These are phyloP conservation scores for Stephania yunnanensis DNA, from an alignment of 164 flowering plant genomes.

Conservation along the genomic window DNA sequence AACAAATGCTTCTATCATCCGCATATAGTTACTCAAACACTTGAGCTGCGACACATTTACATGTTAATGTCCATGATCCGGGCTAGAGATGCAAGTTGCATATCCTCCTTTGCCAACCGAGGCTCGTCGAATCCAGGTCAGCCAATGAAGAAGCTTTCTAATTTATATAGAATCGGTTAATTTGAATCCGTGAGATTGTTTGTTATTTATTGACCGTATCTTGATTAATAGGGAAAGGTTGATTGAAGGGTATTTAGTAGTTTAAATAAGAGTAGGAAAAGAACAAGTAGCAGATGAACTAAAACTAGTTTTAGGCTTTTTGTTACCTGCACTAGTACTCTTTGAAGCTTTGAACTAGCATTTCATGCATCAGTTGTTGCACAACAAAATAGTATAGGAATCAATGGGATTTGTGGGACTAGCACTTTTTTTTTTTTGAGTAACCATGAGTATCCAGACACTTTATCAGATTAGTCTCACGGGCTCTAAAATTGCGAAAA, in stretches of 20 bases:
- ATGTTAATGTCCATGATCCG: not conserved
- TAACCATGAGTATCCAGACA: no score
- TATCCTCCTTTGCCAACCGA: not conserved
- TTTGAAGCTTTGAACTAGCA: not conserved
- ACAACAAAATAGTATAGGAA: no score
- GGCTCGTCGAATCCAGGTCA: not conserved
- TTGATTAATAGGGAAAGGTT: not conserved
- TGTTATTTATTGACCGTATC: not conserved
- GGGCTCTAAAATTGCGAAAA: no score
- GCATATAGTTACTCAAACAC: conserved; percentile 33
- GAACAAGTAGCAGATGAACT: not conserved
- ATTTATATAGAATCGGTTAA: not conserved
- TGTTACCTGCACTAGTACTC: not conserved
- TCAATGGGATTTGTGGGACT: no score
- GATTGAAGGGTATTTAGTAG: not conserved
- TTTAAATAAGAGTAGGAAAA: not conserved
- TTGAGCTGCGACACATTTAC: not conserved
- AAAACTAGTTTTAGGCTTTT: not conserved
- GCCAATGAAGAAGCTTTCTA: not conserved
- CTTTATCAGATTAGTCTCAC: no score
- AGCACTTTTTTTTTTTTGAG: no score
- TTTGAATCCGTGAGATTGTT: not conserved
- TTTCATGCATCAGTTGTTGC: not conserved
- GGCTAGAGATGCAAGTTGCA: not conserved
- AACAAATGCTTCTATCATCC: conserved; percentile 59